Evolutionary conservation across 345 rosid genomes (phyloP).

Genomic region (Excoecaria cochinchinensis): DNA sequence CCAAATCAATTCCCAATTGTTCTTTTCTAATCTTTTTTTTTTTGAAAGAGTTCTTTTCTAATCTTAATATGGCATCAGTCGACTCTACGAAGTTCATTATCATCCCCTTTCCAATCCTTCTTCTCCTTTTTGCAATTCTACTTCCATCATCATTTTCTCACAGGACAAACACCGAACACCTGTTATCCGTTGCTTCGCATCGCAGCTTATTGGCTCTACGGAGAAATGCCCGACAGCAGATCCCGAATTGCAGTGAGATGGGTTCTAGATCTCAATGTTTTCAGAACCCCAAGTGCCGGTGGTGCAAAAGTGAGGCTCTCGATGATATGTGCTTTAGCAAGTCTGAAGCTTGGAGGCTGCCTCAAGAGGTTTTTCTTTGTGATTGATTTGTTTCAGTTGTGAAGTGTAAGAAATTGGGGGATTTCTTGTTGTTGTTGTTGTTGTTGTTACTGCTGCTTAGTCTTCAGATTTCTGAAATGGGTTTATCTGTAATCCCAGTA

Average conservation of each 20-base stretch:
- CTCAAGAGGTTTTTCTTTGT: conserved; percentile 69
- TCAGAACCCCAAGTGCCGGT: conserved; percentile 53
- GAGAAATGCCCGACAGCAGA: conserved; percentile 36
- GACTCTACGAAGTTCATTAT: not conserved
- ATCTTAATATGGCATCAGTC: conserved; percentile 17
- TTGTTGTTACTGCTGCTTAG: not conserved
- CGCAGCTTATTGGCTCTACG: conserved; percentile 34
- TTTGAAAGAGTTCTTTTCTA: too few relatives aligned
- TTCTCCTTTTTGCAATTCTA: conserved; percentile 22
- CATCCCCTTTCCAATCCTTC: conserved; percentile 1
- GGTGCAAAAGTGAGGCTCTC: conserved; percentile 80
- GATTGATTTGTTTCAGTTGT: conserved; percentile 21
- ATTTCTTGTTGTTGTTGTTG: not conserved
- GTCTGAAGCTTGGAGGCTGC: conserved; percentile 67
- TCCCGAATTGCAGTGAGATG: conserved; percentile 54
- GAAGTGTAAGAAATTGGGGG: not conserved
- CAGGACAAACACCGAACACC: conserved; percentile 11
- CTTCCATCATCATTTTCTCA: not conserved
- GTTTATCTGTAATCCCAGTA: not conserved
- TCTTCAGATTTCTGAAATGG: not conserved
- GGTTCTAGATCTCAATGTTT: conserved; percentile 59
- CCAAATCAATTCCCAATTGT: not conserved
- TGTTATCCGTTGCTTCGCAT: conserved; percentile 15
- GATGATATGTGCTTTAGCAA: conserved; percentile 71
- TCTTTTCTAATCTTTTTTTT: not conserved